A percentile compares a stretch with the other conserved stretches of the same genome.
These are phyloP conservation scores for Obba rivulosa DNA, from an alignment of 768 basidiomycete species.

Conservation along the genomic window DNA sequence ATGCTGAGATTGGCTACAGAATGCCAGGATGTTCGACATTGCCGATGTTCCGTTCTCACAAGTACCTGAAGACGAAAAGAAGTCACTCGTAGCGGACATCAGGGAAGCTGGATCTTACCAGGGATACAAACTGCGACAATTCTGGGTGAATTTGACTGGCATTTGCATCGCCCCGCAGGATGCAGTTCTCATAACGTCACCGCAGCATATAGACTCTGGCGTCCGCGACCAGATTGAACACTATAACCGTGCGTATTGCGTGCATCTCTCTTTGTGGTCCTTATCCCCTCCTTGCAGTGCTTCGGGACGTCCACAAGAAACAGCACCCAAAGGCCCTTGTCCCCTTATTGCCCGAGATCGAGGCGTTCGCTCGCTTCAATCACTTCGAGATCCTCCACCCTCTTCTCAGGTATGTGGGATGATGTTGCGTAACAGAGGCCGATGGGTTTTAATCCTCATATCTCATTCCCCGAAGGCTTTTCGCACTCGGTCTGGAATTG, in stretches of 20 bases:
- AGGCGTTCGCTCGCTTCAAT: slow-evolving; percentile 41
- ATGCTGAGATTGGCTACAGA: slow-evolving; percentile 12
- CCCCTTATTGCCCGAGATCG: slow-evolving; percentile 49
- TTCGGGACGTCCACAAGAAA: slow-evolving; percentile 41
- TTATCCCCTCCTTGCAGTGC: slow-evolving; percentile 30
- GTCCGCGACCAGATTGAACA: slow-evolving; percentile 60
- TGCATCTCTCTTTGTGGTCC: not conserved
- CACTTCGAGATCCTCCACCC: slow-evolving; percentile 46
- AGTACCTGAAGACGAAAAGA: slow-evolving; percentile 28
- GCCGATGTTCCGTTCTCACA: slow-evolving; percentile 28
- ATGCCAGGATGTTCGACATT: slow-evolving; percentile 31
- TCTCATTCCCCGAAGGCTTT: slow-evolving; percentile 15
- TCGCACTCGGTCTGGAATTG: slow-evolving; percentile 29
- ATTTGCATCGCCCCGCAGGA: not conserved
- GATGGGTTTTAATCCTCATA: too few species aligned
- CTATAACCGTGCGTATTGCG: slow-evolving; percentile 45
- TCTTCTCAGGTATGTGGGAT: slow-evolving; percentile 33
- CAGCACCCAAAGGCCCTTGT: slow-evolving; percentile 45
- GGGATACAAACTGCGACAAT: slow-evolving; percentile 49
- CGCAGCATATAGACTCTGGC: slow-evolving; percentile 55
- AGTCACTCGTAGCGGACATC: slow-evolving; percentile 22
- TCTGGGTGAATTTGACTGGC: slow-evolving; percentile 40
- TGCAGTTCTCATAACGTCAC: not conserved
- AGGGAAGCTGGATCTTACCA: slow-evolving; percentile 43
- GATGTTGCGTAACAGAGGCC: too few species aligned